Evolutionary conservation across 768 basidiomycete species (phyloP).

Genomic region (Lactifluus echinatus): DNA sequence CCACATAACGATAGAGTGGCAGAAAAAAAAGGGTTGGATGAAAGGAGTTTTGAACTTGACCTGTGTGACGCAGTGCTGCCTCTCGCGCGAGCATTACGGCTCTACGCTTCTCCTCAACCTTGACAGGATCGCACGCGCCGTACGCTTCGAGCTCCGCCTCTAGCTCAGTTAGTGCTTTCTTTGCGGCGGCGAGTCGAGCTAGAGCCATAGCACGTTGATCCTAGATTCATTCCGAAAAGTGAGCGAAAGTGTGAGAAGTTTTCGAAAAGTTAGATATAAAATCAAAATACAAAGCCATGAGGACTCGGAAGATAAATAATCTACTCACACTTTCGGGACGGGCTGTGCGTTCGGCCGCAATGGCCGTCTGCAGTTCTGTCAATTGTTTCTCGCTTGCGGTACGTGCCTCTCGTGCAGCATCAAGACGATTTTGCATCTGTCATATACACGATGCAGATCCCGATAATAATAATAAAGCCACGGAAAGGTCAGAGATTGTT

Average conservation of each 20-base stretch:
- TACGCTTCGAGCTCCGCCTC: constrained; percentile 68
- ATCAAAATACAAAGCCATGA: no score
- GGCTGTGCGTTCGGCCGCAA: constrained; percentile 43
- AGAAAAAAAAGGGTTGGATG: not conserved
- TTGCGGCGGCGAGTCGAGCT: constrained; percentile 38
- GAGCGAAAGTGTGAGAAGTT: not conserved
- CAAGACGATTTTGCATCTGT: constrained; percentile 52
- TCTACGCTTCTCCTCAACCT: constrained; percentile 67
- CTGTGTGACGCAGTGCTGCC: constrained; percentile 82
- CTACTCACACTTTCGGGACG: constrained; percentile 53
- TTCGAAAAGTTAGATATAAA: no score
- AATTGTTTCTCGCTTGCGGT: constrained; percentile 38
- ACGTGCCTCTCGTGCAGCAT: constrained; percentile 40
- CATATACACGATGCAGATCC: no score
- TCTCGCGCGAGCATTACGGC: constrained; percentile 73
- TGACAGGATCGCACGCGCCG: constrained; percentile 76
- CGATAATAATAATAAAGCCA: no score
- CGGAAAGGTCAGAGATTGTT: not conserved
- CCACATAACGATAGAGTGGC: not conserved
- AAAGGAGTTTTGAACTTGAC: no score
- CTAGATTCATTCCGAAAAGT: constrained; percentile 33
- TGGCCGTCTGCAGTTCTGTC: constrained; percentile 37
- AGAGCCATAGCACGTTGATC: constrained; percentile 47
- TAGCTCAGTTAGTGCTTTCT: constrained; percentile 41
- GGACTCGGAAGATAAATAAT: no score